These are phyloP conservation scores for Coemansia aciculifera DNA, from an alignment of 192 early-diverging fungal genomes.

Conservation along the genomic window DNA sequence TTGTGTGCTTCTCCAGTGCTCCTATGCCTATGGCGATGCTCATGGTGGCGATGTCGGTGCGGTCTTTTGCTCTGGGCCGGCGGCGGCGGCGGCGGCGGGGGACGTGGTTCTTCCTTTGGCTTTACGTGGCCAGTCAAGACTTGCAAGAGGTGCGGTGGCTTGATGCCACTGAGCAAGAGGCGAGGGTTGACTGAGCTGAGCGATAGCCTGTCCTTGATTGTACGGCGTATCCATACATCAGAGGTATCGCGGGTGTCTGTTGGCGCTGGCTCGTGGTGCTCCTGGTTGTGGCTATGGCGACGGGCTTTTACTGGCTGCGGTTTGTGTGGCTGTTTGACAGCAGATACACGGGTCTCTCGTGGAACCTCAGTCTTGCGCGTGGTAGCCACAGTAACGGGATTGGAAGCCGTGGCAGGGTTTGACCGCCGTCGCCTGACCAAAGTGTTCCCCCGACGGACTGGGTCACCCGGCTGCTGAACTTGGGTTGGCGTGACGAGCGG, in stretches of 20 bases:
- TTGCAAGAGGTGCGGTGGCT: conserved; percentile 21
- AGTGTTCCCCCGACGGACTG: not conserved
- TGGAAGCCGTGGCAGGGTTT: not conserved
- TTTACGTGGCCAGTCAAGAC: conserved; percentile 7
- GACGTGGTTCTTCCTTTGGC: not conserved
- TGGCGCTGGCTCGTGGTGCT: not conserved
- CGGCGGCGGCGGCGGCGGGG: not conserved
- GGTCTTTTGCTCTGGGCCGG: not conserved
- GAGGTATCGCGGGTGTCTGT: conserved; percentile 14
- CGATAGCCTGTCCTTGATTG: conserved; percentile 18
- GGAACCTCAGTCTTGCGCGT: conserved; percentile 3
- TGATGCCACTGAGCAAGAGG: conserved; percentile 13
- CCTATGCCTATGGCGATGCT: conserved; percentile 2
- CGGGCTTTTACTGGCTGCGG: not conserved
- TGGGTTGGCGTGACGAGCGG: not conserved
- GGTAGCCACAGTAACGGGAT: not conserved
- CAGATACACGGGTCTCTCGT: not conserved
- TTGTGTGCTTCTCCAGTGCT: not conserved
- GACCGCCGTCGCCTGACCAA: not conserved
- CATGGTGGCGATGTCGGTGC: conserved; percentile 1
- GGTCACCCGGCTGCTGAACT: not conserved
- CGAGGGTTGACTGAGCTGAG: conserved; percentile 8
- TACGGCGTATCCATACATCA: conserved; percentile 12
- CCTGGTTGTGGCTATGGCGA: conserved; percentile 4
- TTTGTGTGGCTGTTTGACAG: not conserved